These are phyloP conservation scores for Urostyla sp. DNA, from an alignment of 73 alveolate species.

Conservation along the genomic window DNA sequence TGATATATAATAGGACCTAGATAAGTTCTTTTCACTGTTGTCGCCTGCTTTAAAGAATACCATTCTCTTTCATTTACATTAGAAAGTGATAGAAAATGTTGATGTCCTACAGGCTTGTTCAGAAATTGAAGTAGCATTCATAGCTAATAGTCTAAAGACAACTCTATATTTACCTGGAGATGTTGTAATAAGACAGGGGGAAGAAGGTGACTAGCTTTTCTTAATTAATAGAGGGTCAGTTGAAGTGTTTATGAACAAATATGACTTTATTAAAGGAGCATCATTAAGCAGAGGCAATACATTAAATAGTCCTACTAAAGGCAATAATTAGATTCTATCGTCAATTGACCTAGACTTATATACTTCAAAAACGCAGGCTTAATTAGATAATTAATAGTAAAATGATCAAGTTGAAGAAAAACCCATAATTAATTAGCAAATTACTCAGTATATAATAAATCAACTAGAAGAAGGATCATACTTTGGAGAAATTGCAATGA, in stretches of 20 bases:
- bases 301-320: too few relatives aligned
- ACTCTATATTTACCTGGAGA: conserved; percentile 60
- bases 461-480: conserved; percentile 41
- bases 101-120: conserved; percentile 5
- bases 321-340: too few relatives aligned
- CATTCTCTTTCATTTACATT: conserved; percentile 39
- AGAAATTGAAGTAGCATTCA: conserved; percentile 46
- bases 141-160: conserved; percentile 38
- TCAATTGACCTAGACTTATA: too few relatives aligned
- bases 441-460: too few relatives aligned
- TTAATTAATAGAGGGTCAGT: conserved; percentile 67
- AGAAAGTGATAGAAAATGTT: conserved; percentile 31
- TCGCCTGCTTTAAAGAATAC: conserved; percentile 57
- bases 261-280: neutral
- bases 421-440: too few relatives aligned
- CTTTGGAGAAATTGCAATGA: conserved; percentile 67
- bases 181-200: conserved; percentile 54
- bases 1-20: conserved; percentile 59
- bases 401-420: too few relatives aligned
- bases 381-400: too few relatives aligned
- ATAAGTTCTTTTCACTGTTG: conserved; percentile 51
- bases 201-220: conserved; percentile 58
- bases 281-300: too few relatives aligned
- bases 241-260: conserved; percentile 36
- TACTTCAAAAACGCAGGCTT: too few relatives aligned